A percentile compares a stretch with the other conserved stretches of the same genome.
Evolutionary conservation across 129 eudicot genomes (phyloP).

Genomic region (Deinandra increscens): DNA sequence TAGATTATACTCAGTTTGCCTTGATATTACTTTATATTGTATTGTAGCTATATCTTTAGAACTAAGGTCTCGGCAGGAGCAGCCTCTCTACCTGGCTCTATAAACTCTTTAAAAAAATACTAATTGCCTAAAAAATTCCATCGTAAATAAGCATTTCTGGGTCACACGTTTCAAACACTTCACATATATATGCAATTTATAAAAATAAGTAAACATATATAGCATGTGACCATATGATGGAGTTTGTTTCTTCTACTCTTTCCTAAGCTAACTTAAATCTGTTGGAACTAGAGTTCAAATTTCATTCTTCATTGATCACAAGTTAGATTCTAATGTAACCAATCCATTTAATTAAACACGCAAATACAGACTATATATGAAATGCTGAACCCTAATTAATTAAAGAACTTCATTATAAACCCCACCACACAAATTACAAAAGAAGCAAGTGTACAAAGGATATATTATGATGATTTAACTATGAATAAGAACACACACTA

Average conservation of each 20-base stretch:
- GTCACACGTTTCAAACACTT: slow-evolving; percentile 11
- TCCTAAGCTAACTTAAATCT: slow-evolving; percentile 16
- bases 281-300: neutral
- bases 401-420: slow-evolving; percentile 14
- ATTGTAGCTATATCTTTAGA: too few relatives aligned
- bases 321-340: neutral
- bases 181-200: slow-evolving; percentile 7
- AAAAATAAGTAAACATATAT: slow-evolving; percentile 1
- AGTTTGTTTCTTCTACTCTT: slow-evolving; percentile 19
- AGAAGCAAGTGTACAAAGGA: slow-evolving; percentile 1
- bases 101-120: neutral
- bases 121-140: slow-evolving; percentile 16
- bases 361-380: slow-evolving; percentile 1
- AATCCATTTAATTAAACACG: slow-evolving; percentile 7
- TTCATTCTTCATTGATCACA: neutral
- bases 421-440: slow-evolving; percentile 6
- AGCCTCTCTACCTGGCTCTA: too few relatives aligned
- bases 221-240: slow-evolving; percentile 19
- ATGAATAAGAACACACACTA: too few relatives aligned
- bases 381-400: neutral
- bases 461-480: too few relatives aligned
- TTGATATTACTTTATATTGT: neutral
- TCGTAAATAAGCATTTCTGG: slow-evolving; percentile 10
- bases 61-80: too few relatives aligned
- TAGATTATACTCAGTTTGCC: neutral